Base-by-base conservation (phyloP, 345 rosid species). In the Corymbia maculata region DNA sequence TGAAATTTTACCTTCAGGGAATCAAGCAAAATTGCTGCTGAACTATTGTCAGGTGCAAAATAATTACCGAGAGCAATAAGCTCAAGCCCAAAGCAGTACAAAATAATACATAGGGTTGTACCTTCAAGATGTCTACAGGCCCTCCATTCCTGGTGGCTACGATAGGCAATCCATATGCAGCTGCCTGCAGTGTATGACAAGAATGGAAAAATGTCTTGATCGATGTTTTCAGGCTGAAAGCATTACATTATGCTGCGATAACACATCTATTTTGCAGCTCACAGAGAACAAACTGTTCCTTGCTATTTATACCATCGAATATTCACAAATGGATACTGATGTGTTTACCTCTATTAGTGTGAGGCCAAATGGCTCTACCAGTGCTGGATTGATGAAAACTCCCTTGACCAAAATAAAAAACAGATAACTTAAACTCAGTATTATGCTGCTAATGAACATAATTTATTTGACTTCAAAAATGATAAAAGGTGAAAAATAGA, bases 61-160 rank as follows among this genome's bases (percentile, higher is more conserved):
- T 36, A 36, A 42, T 42, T 42, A 42, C 19, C 8, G 4, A 42
- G 49, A 75, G 82, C 82, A 6, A 42, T 75, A 19, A 36, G 26
- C 82, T 36, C 36, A 42, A 36, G 52, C 57, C 47, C n/a, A 50
- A 52, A 51, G 50, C 45, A 26, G 36, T 26, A 85, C 26, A 52
- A 50, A 32, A 24, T 79, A 87, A 68, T 84, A 89, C 42, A 51
- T 49, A 32, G 86, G 87, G 85, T 87, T 42, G 17, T 45, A 94
- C 96, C 95, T 94, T 94, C 87, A 93, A 79, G 89, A 95, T 95
- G 85, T 94, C 96, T 47, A 94, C 95, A 13, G 96, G 97, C 87
- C 97, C 95, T 57, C 97, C 97, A 70, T 95, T 95, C 89, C 92
- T 92, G 21, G 97, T 93, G 53, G 97, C 96, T 10, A 95, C 97